Base-by-base conservation (phyloP, 306 rosid genomes). In the Prunus mume region DNA sequence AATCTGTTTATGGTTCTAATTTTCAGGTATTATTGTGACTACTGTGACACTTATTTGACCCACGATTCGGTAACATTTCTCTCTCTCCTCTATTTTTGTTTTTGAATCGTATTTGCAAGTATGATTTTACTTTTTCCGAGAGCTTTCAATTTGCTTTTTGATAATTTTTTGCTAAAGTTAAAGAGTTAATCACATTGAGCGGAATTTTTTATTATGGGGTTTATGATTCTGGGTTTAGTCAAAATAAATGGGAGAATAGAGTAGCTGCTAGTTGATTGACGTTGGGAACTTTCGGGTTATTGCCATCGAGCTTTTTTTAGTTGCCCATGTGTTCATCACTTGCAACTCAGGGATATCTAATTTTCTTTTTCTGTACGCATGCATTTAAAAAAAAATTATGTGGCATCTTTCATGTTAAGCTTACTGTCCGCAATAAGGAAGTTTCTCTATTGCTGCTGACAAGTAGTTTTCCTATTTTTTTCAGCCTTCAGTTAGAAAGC, bases 401-500 rank as follows among this genome's bases (percentile, higher is more conserved):
- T 18, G 58, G 58, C 58, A 18, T 52, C 51, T 47, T 47, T 47
- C 43, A 13, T 47, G 52, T 12, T 47, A 47, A 47, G 15, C 52
- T 12, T 3, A 11, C 52, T 47, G 12, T 3, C 65, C 32, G 0
- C 3, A 15, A 30, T 60, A 7, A 60, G 6, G 14, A 11, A 25
- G 32, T 30, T 3, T 54, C 4, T 18, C 12, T 9, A 24, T 64
- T 38, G 75, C 63, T 79, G 63, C 63, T 79, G 63, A 73, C 76
- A 25, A 79, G 28, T 22, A 56, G 15, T 27, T 75, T 18, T 75
- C 49, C 69, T 38, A 1, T 22, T 80, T 4, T 51, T 76, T 80
- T 78, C 91, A 96, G 99, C 98, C 99, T 68, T 96, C 99, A 9
- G 98, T 96, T 9, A 90, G 99, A 85, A 96, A 92, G 83, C 99